A percentile compares a stretch with the other conserved stretches of the same genome.
These are phyloP conservation scores for Onygena corvina DNA, from an alignment of 2,329 filamentous ascomycete species.

Conservation along the genomic window DNA sequence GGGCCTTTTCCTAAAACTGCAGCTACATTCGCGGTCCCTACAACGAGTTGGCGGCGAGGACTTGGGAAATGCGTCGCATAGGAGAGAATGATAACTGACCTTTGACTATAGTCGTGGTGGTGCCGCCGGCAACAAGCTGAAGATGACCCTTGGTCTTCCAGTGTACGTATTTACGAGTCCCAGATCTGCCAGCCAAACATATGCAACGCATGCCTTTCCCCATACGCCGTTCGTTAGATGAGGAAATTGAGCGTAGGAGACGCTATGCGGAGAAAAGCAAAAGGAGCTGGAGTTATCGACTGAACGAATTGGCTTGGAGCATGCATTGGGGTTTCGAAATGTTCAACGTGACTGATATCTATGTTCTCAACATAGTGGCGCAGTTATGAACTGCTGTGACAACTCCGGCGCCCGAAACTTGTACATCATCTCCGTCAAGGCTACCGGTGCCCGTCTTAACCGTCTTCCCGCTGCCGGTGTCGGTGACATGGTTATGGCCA, in stretches of 20 bases:
- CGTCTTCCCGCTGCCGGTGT: constrained; percentile 93
- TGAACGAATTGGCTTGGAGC: background rate
- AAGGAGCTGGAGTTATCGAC: background rate
- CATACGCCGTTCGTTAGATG: background rate
- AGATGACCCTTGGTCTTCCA: constrained; percentile 99
- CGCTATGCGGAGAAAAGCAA: background rate
- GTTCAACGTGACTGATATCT: constrained; percentile 1
- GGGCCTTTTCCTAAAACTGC: background rate
- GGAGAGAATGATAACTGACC: constrained; percentile 8
- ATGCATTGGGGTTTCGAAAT: background rate
- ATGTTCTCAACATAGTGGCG: constrained; percentile 52
- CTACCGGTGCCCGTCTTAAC: constrained; percentile 94
- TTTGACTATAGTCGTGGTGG: constrained; percentile 50
- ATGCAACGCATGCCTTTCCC: background rate
- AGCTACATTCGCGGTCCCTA: background rate
- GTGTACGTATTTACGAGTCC: constrained; percentile 54
- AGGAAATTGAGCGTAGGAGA: background rate
- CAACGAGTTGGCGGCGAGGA: background rate
- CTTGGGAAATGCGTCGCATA: constrained; percentile 11
- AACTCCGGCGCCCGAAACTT: constrained; percentile 98
- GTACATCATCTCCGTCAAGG: constrained; percentile 99
- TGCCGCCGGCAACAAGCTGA: constrained; percentile 99
- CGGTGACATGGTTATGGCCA: constrained; percentile 99
- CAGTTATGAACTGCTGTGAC: constrained; percentile 99
- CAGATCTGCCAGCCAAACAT: background rate